Evolutionary conservation across 2,329 filamentous ascomycete species (phyloP), one percentile per base, ranked within the genome.

Genomic region (Epichloe sibirici): DNA sequence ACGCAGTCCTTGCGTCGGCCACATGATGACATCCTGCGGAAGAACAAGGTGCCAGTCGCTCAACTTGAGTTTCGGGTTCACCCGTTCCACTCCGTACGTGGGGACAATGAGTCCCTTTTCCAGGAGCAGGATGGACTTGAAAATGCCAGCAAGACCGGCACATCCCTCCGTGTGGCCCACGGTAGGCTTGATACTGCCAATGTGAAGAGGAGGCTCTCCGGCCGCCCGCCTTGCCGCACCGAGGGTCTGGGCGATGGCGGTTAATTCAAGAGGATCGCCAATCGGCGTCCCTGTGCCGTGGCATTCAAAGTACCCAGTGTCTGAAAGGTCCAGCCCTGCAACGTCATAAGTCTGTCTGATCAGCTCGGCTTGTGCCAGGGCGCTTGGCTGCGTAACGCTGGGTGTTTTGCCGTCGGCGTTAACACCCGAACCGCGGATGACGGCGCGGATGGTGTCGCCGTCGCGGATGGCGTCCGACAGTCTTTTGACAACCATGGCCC

Each of bases 391-490:
- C 8, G 50, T 47, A 12, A 51, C 37, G 11, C 50, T 42, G 35
- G 25, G 17, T 38, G 42, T 39, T 11, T 34, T 23, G 5, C 50
- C 50, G 15, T 25, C 11, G 11, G 45, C 15, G 17, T 51, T 51
- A 15, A 21, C 8, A 13, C 25, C 37, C 17, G 42, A 21, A 31
- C 21, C 8, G 3, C 31, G 42, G 35, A 51, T 47, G 7, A 51
- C 31, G 13, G 50, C 59, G 35, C 63, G 58, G 42, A 69, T 64
- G 0, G 64, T 63, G 57, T 76, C 71, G 4, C 66, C 64, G 39
- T 71, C 71, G 4, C 59, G 56, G 4, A 76, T 50, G 3, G 74
- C 74, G 50, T 71, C 65, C 3, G 63, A 59, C 0, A 76, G 60
- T 1, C 63, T 63, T 58, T 76, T 76, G 1, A 77, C 49, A 4